Conservation (phyloP, 768 basidiomycete genomes). For the Ramaria rubella region DNA sequence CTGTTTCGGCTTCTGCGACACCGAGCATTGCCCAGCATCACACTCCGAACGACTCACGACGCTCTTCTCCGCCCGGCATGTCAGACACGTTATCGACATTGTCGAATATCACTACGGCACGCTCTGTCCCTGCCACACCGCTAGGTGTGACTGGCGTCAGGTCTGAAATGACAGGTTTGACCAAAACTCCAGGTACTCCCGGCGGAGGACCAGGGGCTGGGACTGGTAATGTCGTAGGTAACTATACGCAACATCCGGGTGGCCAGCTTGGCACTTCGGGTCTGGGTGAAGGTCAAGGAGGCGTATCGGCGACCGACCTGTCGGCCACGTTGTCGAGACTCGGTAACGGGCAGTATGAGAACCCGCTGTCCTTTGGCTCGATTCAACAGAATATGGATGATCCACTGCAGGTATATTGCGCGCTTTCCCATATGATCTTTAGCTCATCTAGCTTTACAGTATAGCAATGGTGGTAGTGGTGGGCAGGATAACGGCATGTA, state of each 20-base stretch:
- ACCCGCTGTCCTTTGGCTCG: slow-evolving; percentile 46
- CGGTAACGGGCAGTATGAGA: slow-evolving; percentile 51
- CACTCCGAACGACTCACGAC: slow-evolving; percentile 49
- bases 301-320: slow-evolving; percentile 47
- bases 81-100: slow-evolving; percentile 54
- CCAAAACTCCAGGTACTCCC: slow-evolving; percentile 66
- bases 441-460: background rate
- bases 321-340: slow-evolving; percentile 70
- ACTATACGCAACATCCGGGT: background rate
- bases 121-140: slow-evolving; percentile 82
- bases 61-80: slow-evolving; percentile 64
- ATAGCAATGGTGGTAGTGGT: slow-evolving; percentile 39
- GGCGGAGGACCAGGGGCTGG: slow-evolving; percentile 30
- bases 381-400: slow-evolving; percentile 50
- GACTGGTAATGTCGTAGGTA: background rate
- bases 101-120: slow-evolving; percentile 31
- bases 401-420: slow-evolving; percentile 37
- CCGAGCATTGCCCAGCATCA: slow-evolving; percentile 55
- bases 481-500: slow-evolving; percentile 46
- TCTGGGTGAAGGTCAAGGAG: slow-evolving; percentile 11
- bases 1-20: slow-evolving; percentile 54
- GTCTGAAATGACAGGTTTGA: slow-evolving; percentile 34
- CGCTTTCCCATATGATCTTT: slow-evolving; percentile 13
- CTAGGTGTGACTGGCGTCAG: slow-evolving; percentile 31
- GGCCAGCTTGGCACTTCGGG: background rate